Base-by-base conservation (phyloP, 768 basidiomycete genomes). In the Flagelloscypha sp. region DNA sequence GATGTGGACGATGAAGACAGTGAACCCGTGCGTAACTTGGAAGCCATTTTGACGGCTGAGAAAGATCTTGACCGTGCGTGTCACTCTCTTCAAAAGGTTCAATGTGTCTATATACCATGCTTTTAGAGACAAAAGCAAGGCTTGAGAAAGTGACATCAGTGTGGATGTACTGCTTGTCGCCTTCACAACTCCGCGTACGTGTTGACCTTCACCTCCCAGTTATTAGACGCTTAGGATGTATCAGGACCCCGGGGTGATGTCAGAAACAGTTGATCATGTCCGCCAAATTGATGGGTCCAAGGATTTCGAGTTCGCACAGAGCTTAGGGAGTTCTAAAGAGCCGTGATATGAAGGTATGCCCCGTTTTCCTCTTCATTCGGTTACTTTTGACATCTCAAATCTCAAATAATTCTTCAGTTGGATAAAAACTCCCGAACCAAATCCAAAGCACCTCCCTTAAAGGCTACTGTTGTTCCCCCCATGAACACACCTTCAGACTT, bases 141-240 rank as follows among this genome's bases (percentile, higher is more conserved):
- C 85, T 79, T 45, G 45, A 50, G 1, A 65, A 61, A 17, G 45
- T 84, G n/a, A 49, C 65, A 42, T 71, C 71, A 1, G 59, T 77
- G 10, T 74, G 83, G 45, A 56, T 89, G 7, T 88, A 89, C 53
- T 75, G 81, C 48, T 50, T 89, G 20, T 76, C 84, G 0, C 78
- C 84, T 1, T 70, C 76, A 1, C 69, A 65, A 4, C 52, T 87
- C 24, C 65, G 61, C 17, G 83, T 77, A 50, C 36, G 78, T 61
- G 29, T 24, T 13, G 6, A 9, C 24, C 3, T 20, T n/a, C 16
- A 9, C 10, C 24, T 2, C 18, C 23, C 20, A 41, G 12, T 10
- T 25, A 9, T 23, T 50, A 48, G 5, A 10, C 18, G 27, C 27
- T 24, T 33, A 18, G 24, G 9, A 11, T 35, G 7, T 9, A 8